Percentiles rank a stretch among this genome's conserved stretches.
Conservation (phyloP, 2,329 filamentous ascomycete species). For the Talaromyces sp. region DNA sequence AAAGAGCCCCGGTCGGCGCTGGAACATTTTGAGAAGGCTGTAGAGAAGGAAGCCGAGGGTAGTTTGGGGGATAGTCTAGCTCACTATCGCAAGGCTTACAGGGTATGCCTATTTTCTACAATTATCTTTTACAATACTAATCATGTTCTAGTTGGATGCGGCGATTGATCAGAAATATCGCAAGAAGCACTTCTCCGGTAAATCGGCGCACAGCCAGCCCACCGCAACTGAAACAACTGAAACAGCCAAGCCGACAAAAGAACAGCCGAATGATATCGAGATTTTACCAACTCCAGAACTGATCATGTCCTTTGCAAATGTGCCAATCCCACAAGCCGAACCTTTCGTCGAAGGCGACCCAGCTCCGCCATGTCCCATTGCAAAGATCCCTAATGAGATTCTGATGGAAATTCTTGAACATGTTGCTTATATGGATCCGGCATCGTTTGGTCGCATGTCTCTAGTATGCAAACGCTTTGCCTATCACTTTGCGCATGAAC, state of each 20-base stretch:
- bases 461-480: conserved; percentile 84
- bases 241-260: conserved; percentile 56
- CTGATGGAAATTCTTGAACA: conserved; percentile 73
- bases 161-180: conserved; percentile 82
- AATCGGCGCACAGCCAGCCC: conserved; percentile 31
- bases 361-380: conserved; percentile 74
- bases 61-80: conserved; percentile 83
- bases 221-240: conserved; percentile 38
- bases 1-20: conserved; percentile 69
- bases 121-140: conserved; percentile 20
- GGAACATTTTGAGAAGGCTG: conserved; percentile 88
- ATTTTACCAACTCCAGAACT: conserved; percentile 62
- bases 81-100: conserved; percentile 86
- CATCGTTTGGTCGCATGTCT: conserved; percentile 69
- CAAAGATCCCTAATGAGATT: conserved; percentile 76
- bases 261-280: conserved; percentile 33
- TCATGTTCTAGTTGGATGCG: conserved; percentile 66
- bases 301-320: conserved; percentile 67
- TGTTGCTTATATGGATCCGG: conserved; percentile 71
- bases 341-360: conserved; percentile 69
- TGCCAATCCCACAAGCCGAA: conserved; percentile 65
- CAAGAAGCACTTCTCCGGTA: conserved; percentile 81
- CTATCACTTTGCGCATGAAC: conserved; percentile 78
- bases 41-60: conserved; percentile 80
- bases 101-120: conserved; percentile 49